phyloP scores from a whole-genome alignment of 2,329 filamentous ascomycete genomes.

The Sporothrix luriei region DNA sequence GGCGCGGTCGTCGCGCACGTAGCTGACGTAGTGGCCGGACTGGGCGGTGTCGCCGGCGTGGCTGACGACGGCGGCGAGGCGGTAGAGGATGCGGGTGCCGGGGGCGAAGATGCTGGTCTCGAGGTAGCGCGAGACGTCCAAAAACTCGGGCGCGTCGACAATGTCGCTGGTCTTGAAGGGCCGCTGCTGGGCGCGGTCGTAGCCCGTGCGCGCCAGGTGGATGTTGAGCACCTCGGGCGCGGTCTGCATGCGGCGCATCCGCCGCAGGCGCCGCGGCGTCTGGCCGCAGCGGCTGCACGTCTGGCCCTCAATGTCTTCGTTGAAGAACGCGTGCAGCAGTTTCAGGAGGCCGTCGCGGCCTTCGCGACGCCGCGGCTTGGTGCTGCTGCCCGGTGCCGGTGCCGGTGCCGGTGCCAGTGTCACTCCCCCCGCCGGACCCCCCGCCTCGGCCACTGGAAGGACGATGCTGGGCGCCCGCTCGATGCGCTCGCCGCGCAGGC shows the following conservation, averaged over 20 bases:
- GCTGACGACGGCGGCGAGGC: constrained; percentile 33
- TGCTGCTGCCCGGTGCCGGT: background rate
- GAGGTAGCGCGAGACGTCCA: constrained; percentile 35
- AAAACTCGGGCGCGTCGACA: constrained; percentile 30
- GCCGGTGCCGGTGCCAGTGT: background rate
- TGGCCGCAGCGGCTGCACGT: constrained; percentile 29
- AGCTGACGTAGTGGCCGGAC: constrained; percentile 33
- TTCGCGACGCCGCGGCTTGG: background rate
- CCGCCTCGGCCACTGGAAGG: background rate
- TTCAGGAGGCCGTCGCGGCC: background rate
- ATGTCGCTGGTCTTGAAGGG: constrained; percentile 3
- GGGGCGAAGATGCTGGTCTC: constrained; percentile 32
- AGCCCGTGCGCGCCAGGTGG: constrained; percentile 24
- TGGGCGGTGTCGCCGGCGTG: constrained; percentile 18
- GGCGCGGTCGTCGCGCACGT: constrained; percentile 26
- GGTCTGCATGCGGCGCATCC: constrained; percentile 29
- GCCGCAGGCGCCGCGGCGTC: background rate
- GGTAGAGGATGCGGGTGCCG: constrained; percentile 32
- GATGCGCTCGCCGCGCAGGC: constrained; percentile 8
- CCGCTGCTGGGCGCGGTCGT: rapidly evolving
- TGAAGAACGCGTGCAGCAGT: constrained; percentile 3
- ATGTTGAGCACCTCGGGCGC: constrained; percentile 33
- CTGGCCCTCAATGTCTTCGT: background rate
- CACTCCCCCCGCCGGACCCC: background rate
- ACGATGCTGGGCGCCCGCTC: constrained; percentile 17